phyloP scores from a whole-genome alignment of 192 early-diverging fungal genomes.

The Martensiomyces pterosporus region DNA sequence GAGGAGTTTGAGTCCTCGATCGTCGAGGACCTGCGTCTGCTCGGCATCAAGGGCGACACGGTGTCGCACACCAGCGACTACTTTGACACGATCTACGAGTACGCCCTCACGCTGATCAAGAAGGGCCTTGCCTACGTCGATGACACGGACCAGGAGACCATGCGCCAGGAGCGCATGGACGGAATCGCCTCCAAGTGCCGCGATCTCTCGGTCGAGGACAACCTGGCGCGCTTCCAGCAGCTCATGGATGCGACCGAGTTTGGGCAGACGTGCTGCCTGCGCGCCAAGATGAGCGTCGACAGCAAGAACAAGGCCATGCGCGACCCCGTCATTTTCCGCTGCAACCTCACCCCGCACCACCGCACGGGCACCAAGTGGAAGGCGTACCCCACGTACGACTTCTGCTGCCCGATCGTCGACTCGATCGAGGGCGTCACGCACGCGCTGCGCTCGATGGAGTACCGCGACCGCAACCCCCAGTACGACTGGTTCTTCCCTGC shows the following conservation, averaged over 20 bases:
- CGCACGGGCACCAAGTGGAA: constrained; percentile 90
- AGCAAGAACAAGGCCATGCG: constrained; percentile 88
- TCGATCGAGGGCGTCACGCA: constrained; percentile 96
- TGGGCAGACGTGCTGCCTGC: constrained; percentile 78
- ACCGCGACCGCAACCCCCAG: constrained; percentile 94
- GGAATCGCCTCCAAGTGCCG: constrained; percentile 80
- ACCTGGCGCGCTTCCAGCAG: constrained; percentile 83
- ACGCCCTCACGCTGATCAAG: constrained; percentile 80
- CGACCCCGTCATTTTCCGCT: constrained; percentile 96
- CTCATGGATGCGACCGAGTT: constrained; percentile 85
- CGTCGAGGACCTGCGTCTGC: constrained; percentile 84
- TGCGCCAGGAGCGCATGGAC: constrained; percentile 82
- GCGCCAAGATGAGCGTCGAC: constrained; percentile 93
- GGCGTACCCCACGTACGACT: constrained; percentile 98
- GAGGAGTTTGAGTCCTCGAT: constrained; percentile 94
- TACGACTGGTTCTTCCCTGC: constrained; percentile 94
- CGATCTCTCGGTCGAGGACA: constrained; percentile 84
- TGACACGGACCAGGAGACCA: constrained; percentile 80
- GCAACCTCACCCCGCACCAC: constrained; percentile 84
- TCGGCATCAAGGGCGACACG: constrained; percentile 76
- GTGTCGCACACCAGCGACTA: constrained; percentile 89
- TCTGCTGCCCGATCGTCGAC: constrained; percentile 96
- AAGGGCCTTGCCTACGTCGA: constrained; percentile 91
- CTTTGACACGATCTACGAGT: constrained; percentile 84
- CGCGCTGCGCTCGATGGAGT: constrained; percentile 95